Evolutionary conservation across 2,329 filamentous ascomycete species (phyloP), one percentile per base, ranked within the genome.

Genomic region (Penicillium sp.): DNA sequence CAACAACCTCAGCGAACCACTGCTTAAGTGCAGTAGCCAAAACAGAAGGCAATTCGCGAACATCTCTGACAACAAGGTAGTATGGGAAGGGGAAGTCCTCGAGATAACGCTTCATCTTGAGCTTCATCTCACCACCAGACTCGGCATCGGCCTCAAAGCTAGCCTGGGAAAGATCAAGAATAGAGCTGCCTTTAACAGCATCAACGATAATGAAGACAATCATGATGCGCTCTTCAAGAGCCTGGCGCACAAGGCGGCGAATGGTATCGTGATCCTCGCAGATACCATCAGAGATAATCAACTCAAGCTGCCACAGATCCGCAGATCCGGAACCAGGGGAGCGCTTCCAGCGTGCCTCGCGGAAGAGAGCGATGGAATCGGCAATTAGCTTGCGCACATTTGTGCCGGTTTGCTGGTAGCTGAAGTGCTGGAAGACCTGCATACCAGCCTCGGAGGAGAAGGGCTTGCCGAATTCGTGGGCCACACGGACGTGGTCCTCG

Each of bases 201-300:
- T 99, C 95, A 70, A 99, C 92, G 68, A 99, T 90, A 67, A 99
- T 91, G 74, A 99, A 99, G 6, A 99, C 93, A 62, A 98, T 88
- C 91, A 99, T 97, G 71, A 99, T 96, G 16, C 92, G 84, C 77
- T 97, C 91, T 74, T 97, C 93, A 69, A 92, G 87, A 1, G 95
- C 93, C 75, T 93, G 89, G 10, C 95, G 84, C 11, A 99, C 86
- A 23, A 98, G 82, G 5, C 91, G 82, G 16, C 90, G 85, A 65
- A 99, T 93, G 5, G 85, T 83, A 19, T 92, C 91, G 73, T 98
- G 93, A 48, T 93, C 89, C 52, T 96, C 92, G 64, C 93, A 97
- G 25, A 98, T 86, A 9, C 96, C 95, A 69, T 99, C 95, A 0
- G 91, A 96, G 53, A 99, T 88, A 62, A 99, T 90, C 50, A 99